Conservation (phyloP, 148 eudicot species). For the Amaranthus hypochondriacus region DNA sequence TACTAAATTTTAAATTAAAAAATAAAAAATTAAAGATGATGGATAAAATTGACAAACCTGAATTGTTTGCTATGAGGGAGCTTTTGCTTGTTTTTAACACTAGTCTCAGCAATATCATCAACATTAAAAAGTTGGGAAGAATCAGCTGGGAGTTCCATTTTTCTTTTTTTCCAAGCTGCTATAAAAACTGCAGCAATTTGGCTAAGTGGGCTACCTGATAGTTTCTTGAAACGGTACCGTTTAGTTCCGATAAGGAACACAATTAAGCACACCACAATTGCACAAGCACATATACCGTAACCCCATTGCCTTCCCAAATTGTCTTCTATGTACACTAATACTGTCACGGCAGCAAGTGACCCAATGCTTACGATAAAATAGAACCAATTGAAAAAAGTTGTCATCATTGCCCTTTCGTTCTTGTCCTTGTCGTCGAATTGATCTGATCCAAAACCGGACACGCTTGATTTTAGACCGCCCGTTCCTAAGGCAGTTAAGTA, state of each 20-base stretch:
- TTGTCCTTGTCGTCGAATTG: constrained; percentile 71
- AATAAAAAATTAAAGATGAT: neutral
- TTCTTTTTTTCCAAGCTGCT: constrained; percentile 58
- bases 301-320: constrained; percentile 69
- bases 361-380: constrained; percentile 77
- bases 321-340: constrained; percentile 75
- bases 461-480: constrained; percentile 87
- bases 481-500: constrained; percentile 86
- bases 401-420: constrained; percentile 49
- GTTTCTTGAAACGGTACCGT: constrained; percentile 65
- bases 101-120: constrained; percentile 38
- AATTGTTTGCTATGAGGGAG: constrained; percentile 38
- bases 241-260: constrained; percentile 47
- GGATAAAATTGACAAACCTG: constrained; percentile 16
- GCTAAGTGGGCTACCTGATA: constrained; percentile 63
- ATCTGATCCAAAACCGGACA: constrained; percentile 89
- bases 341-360: constrained; percentile 64
- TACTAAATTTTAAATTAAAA: neutral
- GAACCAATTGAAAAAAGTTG: constrained; percentile 73
- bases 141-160: constrained; percentile 43
- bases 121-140: constrained; percentile 35
- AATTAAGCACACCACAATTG: constrained; percentile 34
- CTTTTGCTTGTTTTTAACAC: constrained; percentile 33
- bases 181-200: constrained; percentile 56
- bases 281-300: constrained; percentile 66